A percentile compares a stretch with the other conserved stretches of the same genome.
Evolutionary conservation across 768 basidiomycete genomes (phyloP).

Genomic region (Fomitopsis serialis): DNA sequence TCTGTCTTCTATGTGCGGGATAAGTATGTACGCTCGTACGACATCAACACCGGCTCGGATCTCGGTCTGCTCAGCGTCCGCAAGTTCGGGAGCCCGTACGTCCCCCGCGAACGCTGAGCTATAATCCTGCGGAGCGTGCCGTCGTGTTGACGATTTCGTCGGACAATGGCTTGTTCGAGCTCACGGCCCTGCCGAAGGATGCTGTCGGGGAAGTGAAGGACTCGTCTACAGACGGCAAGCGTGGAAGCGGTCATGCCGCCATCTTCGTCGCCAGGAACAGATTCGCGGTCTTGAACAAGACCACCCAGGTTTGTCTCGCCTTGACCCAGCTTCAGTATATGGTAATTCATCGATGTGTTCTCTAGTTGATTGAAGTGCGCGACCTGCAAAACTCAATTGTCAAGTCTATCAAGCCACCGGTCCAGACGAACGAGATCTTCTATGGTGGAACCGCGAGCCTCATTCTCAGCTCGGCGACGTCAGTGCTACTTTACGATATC

Average conservation of each 20-base stretch:
- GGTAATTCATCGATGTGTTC: neutral
- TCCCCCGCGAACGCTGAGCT: conserved; percentile 91
- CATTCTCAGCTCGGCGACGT: conserved; percentile 79
- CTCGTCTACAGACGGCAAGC: conserved; percentile 88
- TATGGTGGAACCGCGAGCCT: conserved; percentile 96
- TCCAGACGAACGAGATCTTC: conserved; percentile 96
- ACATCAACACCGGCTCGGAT: conserved; percentile 88
- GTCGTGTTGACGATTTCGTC: conserved; percentile 87
- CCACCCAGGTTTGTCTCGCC: conserved; percentile 57
- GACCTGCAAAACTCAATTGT: conserved; percentile 91
- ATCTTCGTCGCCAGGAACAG: conserved; percentile 98
- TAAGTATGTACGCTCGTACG: conserved; percentile 95
- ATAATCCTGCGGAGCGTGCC: conserved; percentile 93
- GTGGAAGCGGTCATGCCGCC: conserved; percentile 79
- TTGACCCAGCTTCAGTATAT: neutral
- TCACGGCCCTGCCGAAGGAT: conserved; percentile 73
- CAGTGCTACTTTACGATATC: conserved; percentile 92
- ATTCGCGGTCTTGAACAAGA: conserved; percentile 89
- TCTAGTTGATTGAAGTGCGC: conserved; percentile 89
- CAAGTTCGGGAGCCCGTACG: conserved; percentile 93
- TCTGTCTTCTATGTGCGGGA: conserved; percentile 94
- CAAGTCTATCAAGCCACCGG: conserved; percentile 91
- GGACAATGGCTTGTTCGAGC: conserved; percentile 92
- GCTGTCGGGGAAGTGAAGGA: conserved; percentile 81
- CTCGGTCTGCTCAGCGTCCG: conserved; percentile 88